Evolutionary conservation across 805 yeast genomes (phyloP).

Genomic region (Cyberlindnera japonica): DNA sequence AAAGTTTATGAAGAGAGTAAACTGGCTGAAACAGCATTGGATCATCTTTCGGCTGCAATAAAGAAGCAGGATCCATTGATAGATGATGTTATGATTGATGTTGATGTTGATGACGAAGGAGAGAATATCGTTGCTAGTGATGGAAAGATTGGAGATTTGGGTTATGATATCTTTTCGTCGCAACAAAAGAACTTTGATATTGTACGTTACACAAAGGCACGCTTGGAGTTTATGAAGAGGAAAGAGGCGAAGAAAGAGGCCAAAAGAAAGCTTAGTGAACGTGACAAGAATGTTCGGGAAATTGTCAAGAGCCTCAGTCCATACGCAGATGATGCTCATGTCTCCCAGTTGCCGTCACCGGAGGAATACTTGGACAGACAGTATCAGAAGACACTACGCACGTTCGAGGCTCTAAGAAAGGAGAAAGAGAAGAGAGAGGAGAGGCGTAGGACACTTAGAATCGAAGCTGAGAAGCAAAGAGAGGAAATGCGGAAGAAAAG

Average conservation of each 20-base stretch:
- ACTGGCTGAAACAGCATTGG: slow-evolving; percentile 73
- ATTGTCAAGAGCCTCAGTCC: slow-evolving; percentile 14
- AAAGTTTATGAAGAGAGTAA: slow-evolving; percentile 77
- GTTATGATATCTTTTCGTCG: not conserved
- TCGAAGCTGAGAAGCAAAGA: slow-evolving; percentile 13
- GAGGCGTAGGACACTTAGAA: slow-evolving; percentile 19
- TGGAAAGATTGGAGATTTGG: not conserved
- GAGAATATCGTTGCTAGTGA: slow-evolving; percentile 2
- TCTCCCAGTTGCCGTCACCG: slow-evolving; percentile 3
- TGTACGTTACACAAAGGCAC: slow-evolving; percentile 49
- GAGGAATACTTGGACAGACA: slow-evolving; percentile 31
- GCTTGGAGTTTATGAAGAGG: slow-evolving; percentile 34
- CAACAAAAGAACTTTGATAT: slow-evolving; percentile 43
- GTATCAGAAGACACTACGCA: slow-evolving; percentile 29
- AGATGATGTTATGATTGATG: not conserved
- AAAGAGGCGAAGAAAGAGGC: not conserved
- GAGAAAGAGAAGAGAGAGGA: slow-evolving; percentile 30
- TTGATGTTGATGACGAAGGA: not conserved
- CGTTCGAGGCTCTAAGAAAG: slow-evolving; percentile 33
- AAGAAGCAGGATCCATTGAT: slow-evolving; percentile 10
- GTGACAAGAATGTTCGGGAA: slow-evolving; percentile 2
- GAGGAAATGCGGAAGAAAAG: slow-evolving; percentile 6
- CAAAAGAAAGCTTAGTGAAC: not conserved
- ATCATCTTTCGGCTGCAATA: slow-evolving; percentile 41
- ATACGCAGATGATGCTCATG: slow-evolving; percentile 10